Percentiles rank a stretch among this genome's conserved stretches.
phyloP scores from a whole-genome alignment of 345 rosid genomes.

The Populus nigra region DNA sequence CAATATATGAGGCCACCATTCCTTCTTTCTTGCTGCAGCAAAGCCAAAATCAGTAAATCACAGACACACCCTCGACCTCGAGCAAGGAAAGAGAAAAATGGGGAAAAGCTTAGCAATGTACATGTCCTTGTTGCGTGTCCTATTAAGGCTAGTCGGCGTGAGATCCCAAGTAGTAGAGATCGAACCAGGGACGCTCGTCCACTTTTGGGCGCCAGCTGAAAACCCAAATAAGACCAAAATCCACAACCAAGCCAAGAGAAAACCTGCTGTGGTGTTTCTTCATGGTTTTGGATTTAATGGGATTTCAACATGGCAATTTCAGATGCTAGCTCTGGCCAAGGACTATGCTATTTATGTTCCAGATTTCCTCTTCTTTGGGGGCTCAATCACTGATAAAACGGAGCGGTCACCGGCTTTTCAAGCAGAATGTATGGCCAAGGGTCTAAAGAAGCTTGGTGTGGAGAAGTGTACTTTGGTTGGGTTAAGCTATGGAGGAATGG shows the following conservation, averaged over 20 bases:
- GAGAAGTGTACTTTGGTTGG: conserved; percentile 35
- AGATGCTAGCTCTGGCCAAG: conserved; percentile 26
- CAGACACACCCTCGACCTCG: too few relatives aligned
- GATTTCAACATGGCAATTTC: conserved; percentile 38
- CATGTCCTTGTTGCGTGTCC: conserved; percentile 13
- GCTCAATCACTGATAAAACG: conserved; percentile 23
- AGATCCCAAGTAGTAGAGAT: conserved; percentile 23
- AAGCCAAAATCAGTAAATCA: too few relatives aligned
- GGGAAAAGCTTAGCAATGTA: conserved; percentile 19
- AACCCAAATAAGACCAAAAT: background rate
- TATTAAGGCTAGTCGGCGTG: conserved; percentile 30
- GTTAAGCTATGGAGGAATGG: conserved; percentile 37
- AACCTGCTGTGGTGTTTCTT: conserved; percentile 32
- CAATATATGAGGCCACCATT: too few relatives aligned
- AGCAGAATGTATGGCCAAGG: conserved; percentile 34
- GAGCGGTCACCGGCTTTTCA: conserved; percentile 38
- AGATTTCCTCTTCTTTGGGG: conserved; percentile 43
- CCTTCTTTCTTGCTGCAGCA: too few relatives aligned
- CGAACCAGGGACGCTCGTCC: conserved; percentile 38
- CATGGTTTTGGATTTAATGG: conserved; percentile 37
- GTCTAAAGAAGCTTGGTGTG: conserved; percentile 35
- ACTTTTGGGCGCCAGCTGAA: conserved; percentile 39
- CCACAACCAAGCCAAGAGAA: background rate
- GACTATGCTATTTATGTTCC: conserved; percentile 36
- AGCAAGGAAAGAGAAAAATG: conserved; percentile 10